Evolutionary conservation across 345 rosid genomes (phyloP).

Genomic region (Noccaea caerulescens): DNA sequence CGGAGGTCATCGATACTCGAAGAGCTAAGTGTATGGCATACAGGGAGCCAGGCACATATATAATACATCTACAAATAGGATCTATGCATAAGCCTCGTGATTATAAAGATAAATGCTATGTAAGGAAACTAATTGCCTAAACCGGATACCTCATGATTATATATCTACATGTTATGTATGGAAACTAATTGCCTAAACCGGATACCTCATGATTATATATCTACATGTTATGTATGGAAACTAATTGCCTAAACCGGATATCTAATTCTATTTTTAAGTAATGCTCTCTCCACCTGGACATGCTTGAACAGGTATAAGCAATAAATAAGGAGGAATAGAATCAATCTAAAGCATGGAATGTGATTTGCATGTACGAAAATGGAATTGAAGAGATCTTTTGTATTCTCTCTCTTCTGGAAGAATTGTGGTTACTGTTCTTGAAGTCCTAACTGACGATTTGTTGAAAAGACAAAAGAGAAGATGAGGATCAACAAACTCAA

Average conservation of each 20-base stretch:
- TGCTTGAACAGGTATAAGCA: conserved; percentile 31
- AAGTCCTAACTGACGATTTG: conserved; percentile 27
- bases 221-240: conserved; percentile 27
- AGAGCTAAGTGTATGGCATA: conserved; percentile 88
- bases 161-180: conserved; percentile 24
- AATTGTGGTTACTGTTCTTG: conserved; percentile 33
- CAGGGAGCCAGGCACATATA: conserved; percentile 98
- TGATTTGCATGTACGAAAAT: conserved; percentile 37
- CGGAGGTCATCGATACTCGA: conserved; percentile 71
- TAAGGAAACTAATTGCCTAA: conserved; percentile 20
- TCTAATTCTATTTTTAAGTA: conserved; percentile 17
- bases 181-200: conserved; percentile 17
- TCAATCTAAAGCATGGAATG: conserved; percentile 22
- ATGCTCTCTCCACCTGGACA: conserved; percentile 32
- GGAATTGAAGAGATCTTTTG: conserved; percentile 25
- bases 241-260: conserved; percentile 16
- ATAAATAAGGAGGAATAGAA: conserved; percentile 25
- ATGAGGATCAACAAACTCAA: conserved; percentile 31
- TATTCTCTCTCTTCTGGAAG: conserved; percentile 28
- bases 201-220: neutral
- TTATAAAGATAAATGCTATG: conserved; percentile 10
- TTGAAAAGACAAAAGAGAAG: conserved; percentile 35
- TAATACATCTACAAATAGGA: conserved; percentile 18
- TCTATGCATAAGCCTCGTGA: conserved; percentile 2
- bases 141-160: neutral